Evolutionary conservation across 306 rosid species (phyloP).

Genomic region (Abrus precatorius): DNA sequence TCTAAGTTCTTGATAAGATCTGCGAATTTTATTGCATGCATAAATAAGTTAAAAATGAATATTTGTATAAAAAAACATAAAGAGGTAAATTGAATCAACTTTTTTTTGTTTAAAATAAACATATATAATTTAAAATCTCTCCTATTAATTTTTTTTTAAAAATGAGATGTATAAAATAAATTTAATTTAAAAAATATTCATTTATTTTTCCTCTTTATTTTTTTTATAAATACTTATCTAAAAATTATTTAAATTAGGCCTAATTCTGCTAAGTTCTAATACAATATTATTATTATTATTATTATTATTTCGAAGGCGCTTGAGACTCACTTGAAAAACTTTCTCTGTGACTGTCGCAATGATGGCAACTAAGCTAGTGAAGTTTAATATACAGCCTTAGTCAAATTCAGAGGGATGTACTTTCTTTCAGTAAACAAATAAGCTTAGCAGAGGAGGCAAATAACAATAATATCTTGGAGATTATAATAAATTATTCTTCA

Average conservation of each 20-base stretch:
- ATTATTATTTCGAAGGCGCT: background rate
- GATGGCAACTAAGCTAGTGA: constrained; percentile 12
- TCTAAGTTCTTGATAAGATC: background rate
- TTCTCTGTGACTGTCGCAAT: constrained; percentile 17
- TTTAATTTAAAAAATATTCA: no score
- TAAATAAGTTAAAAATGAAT: no score
- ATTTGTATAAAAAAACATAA: no score
- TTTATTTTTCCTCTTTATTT: no score
- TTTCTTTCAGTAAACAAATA: background rate
- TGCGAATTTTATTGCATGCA: background rate
- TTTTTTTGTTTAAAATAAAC: no score
- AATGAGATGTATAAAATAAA: no score
- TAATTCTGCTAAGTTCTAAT: background rate
- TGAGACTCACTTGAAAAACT: background rate
- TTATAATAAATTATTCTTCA: background rate
- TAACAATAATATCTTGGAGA: background rate
- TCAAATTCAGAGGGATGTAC: background rate
- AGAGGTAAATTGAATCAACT: no score
- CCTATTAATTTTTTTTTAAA: no score
- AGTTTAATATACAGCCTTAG: background rate
- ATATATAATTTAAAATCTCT: no score
- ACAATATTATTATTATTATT: background rate
- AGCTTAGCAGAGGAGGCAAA: background rate
- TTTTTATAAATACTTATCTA: no score
- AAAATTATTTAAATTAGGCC: no score